These are phyloP conservation scores for Phaseolus lunatus DNA, from an alignment of 306 rosid genomes.

Conservation along the genomic window DNA sequence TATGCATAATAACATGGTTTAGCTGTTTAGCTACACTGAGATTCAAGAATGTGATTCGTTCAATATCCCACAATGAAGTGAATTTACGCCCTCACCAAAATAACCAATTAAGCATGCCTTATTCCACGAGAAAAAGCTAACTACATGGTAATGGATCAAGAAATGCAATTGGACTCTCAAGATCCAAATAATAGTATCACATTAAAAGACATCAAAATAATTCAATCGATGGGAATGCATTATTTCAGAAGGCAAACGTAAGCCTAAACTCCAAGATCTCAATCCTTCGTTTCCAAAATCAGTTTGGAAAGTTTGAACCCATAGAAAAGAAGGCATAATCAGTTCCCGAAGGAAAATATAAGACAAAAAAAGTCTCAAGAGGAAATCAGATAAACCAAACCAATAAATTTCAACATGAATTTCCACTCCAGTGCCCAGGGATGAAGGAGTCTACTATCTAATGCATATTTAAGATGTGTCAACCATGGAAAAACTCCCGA, in stretches of 20 bases:
- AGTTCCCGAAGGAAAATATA: not conserved
- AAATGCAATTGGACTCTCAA: not conserved
- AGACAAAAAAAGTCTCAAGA: not conserved
- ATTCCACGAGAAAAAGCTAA: too few relatives aligned
- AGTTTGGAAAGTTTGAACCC: conserved; percentile 37
- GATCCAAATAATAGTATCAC: conserved; percentile 12
- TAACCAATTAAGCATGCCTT: too few relatives aligned
- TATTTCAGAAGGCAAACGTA: conserved; percentile 10
- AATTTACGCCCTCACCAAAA: too few relatives aligned
- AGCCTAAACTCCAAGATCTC: conserved; percentile 9
- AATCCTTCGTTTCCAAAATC: conserved; percentile 35
- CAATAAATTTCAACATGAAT: conserved; percentile 26
- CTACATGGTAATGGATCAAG: too few relatives aligned
- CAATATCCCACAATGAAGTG: too few relatives aligned
- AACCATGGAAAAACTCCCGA: conserved; percentile 11
- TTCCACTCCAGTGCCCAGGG: conserved; percentile 25
- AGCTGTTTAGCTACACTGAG: too few relatives aligned
- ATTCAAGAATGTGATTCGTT: too few relatives aligned
- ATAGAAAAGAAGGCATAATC: not conserved
- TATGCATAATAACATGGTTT: too few relatives aligned
- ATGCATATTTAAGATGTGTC: conserved; percentile 45
- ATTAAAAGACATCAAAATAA: not conserved
- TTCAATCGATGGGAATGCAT: conserved; percentile 31
- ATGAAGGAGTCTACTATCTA: conserved; percentile 26
- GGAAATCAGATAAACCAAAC: conserved; percentile 29